Base-by-base conservation (phyloP, 352 stramenopile species). In the Phytophthora hybrid region DNA sequence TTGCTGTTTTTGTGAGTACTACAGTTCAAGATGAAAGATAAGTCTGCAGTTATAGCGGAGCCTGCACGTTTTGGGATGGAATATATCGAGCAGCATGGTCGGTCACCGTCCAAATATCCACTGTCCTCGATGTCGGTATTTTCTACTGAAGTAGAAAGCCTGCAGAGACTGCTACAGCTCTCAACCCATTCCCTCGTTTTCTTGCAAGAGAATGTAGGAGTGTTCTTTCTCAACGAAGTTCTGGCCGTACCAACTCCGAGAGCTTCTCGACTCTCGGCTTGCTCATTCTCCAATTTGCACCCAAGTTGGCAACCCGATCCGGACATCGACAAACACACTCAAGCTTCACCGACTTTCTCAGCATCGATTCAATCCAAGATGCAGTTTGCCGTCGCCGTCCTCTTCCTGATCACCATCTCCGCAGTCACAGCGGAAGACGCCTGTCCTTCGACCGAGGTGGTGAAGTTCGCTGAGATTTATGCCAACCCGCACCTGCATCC, bases 231-330 rank as follows among this genome's bases (percentile, higher is more conserved):
- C 31, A 39, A 46, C 51, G 13, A 21, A 47, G 29, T 51, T 21
- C 44, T 21, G 23, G 23, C 23, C 23, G 1, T 26, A 26, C 23
- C 23, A 26, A 26, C 47, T 21, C 16, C 23, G 34, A 71, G 10
- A 51, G 47, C 21, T 61, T 55, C 21, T 49, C 47, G n/a, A 32
- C 29, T 59, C 44, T 9, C 9, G 3, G 4, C 29, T 34, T 54
- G 52, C 37, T 77, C 73, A 80, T 68, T 80, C 59, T 75, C 46
- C 73, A 80, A 72, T 74, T 77, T 74, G 39, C 69, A 52, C 52
- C 26, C 69, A 71, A 77, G 47, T 60, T 69, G 31, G 59, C 59
- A 77, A 47, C 13, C 47, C 59, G 47, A 18, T 47, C 41, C 39
- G 66, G 46, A 70, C 26, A 58, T 29, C 37, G 4, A 53, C 61